phyloP scores from a whole-genome alignment of 805 yeast species.

The Candida sphagnicola region DNA sequence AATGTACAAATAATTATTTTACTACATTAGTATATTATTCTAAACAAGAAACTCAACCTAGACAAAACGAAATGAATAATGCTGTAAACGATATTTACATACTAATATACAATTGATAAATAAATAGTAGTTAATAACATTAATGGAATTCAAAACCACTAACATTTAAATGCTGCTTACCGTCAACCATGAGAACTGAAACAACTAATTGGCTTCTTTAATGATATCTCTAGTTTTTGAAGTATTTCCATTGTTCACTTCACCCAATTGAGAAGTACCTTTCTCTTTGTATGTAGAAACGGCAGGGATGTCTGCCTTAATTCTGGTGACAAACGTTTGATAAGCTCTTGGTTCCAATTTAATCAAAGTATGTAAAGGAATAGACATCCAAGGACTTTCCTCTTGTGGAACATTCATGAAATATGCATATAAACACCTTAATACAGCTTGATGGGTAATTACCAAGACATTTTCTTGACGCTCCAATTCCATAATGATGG shows the following conservation, averaged over 20 bases:
- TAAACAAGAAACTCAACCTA: not conserved
- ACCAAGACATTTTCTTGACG: slow-evolving; percentile 94
- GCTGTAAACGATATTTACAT: not conserved
- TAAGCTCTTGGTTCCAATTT: slow-evolving; percentile 95
- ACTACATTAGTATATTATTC: not conserved
- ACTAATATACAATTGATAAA: not conserved
- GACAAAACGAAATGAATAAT: not conserved
- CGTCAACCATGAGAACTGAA: no score
- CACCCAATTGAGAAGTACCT: slow-evolving; percentile 73
- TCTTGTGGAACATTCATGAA: slow-evolving; percentile 98
- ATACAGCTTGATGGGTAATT: slow-evolving; percentile 96
- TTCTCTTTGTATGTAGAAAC: slow-evolving; percentile 94
- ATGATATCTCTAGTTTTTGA: slow-evolving; percentile 50
- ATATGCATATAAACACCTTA: slow-evolving; percentile 94
- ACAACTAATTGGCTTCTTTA: no score
- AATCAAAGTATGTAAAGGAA: slow-evolving; percentile 92
- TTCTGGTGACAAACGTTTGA: slow-evolving; percentile 79
- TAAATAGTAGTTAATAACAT: not conserved
- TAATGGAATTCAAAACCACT: not conserved
- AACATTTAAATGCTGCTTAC: not conserved
- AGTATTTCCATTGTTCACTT: slow-evolving; percentile 32
- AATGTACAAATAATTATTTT: not conserved
- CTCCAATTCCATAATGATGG: slow-evolving; percentile 97
- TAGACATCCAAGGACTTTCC: slow-evolving; percentile 98
- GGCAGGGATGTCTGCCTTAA: slow-evolving; percentile 96